Conservation (phyloP, 148 eudicot species). For the Spergularia bocconei region DNA sequence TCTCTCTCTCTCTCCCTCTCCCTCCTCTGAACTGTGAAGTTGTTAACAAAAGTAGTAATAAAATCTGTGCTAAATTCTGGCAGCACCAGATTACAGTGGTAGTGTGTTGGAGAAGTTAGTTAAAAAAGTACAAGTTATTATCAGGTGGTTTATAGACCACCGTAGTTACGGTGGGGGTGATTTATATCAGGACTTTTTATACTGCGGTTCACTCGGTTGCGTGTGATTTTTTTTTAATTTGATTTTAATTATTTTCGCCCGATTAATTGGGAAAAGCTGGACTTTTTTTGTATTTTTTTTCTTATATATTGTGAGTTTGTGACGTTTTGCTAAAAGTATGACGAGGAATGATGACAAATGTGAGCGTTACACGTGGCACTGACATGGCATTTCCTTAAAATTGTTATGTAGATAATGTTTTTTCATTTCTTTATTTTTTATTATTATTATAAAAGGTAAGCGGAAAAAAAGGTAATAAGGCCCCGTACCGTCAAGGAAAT, state of each 20-base stretch:
- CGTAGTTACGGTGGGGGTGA: background rate
- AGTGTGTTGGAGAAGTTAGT: slow-evolving; percentile 13
- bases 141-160: background rate
- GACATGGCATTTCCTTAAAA: background rate
- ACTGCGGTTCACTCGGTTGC: background rate
- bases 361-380: slow-evolving; percentile 2
- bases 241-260: too few species aligned
- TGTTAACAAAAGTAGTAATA: too few species aligned
- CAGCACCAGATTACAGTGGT: background rate
- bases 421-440: too few species aligned
- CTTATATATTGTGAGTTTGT: background rate
- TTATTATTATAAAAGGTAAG: too few species aligned
- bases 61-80: slow-evolving; percentile 5
- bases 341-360: background rate
- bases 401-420: background rate
- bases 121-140: background rate
- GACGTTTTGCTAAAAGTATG: background rate
- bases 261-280: too few species aligned
- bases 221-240: too few species aligned
- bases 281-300: background rate
- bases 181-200: background rate
- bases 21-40: background rate
- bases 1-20: slow-evolving; percentile 22
- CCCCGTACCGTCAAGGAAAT: too few species aligned
- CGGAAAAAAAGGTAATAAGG: too few species aligned